Conservation (phyloP, 2,329 filamentous ascomycete genomes). For the Alternaria burnsii region DNA sequence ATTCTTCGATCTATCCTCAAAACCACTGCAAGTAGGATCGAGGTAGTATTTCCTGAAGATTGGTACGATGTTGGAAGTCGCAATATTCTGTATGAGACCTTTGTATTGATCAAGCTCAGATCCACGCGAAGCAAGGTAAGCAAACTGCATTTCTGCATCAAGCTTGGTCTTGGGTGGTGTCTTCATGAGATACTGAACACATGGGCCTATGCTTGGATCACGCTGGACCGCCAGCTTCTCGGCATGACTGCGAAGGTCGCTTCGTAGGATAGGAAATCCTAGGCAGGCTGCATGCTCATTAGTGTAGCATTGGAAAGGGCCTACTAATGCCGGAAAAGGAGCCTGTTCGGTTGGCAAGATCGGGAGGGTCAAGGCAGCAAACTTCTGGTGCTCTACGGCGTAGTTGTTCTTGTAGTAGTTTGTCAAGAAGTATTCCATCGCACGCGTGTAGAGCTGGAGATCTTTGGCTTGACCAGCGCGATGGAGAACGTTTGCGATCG, state of each 20-base stretch:
- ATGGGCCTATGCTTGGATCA: slow-evolving; percentile 81
- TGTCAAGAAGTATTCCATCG: slow-evolving; percentile 82
- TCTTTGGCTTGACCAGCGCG: slow-evolving; percentile 64
- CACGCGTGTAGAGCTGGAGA: slow-evolving; percentile 67
- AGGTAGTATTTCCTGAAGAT: slow-evolving; percentile 47
- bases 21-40: slow-evolving; percentile 41
- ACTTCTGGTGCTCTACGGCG: slow-evolving; percentile 65
- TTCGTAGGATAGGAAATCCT: slow-evolving; percentile 79
- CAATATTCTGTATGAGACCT: slow-evolving; percentile 35
- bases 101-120: slow-evolving; percentile 69
- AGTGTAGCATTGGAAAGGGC: slow-evolving; percentile 80
- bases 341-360: slow-evolving; percentile 75
- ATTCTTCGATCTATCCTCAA: slow-evolving; percentile 42
- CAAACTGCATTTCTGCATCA: slow-evolving; percentile 77
- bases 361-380: slow-evolving; percentile 52
- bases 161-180: slow-evolving; percentile 73
- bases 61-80: slow-evolving; percentile 49
- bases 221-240: slow-evolving; percentile 84
- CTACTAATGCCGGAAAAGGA: slow-evolving; percentile 69
- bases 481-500: slow-evolving; percentile 81
- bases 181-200: slow-evolving; percentile 75
- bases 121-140: slow-evolving; percentile 82
- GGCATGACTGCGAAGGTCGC: slow-evolving; percentile 81
- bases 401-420: slow-evolving; percentile 84
- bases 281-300: slow-evolving; percentile 79